Percentiles rank a stretch among this genome's conserved stretches.
Conservation (phyloP, 495 filamentous ascomycete species). For the Poronia punctata region DNA sequence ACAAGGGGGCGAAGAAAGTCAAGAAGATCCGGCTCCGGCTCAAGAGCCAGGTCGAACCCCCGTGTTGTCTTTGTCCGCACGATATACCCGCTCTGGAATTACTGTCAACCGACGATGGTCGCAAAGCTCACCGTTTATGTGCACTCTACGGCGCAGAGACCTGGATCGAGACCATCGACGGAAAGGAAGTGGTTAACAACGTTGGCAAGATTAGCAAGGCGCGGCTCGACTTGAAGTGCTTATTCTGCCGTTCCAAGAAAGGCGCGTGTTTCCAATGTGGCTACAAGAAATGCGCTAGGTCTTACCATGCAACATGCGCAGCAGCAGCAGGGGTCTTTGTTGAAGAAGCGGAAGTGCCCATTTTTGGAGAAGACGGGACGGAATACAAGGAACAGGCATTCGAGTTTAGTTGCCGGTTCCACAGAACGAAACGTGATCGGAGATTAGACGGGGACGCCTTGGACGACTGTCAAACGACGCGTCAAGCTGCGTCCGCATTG, state of each 20-base stretch:
- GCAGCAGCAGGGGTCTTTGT: conserved; percentile 85
- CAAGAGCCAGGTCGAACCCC: conserved; percentile 64
- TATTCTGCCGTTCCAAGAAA: conserved; percentile 87
- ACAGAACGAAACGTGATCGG: conserved; percentile 78
- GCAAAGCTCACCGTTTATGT: conserved; percentile 82
- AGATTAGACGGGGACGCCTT: conserved; percentile 55
- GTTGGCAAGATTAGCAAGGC: conserved; percentile 77
- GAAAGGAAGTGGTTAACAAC: conserved; percentile 64
- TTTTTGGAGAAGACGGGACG: conserved; percentile 85
- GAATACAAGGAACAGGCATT: conserved; percentile 85
- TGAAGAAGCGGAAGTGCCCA: conserved; percentile 73
- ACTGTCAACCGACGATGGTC: conserved; percentile 79
- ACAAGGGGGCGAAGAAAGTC: conserved; percentile 46
- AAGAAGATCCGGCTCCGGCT: conserved; percentile 68
- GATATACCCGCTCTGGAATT: conserved; percentile 79
- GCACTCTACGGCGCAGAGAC: conserved; percentile 90
- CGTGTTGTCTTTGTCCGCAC: conserved; percentile 93
- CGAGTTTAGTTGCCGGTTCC: conserved; percentile 89
- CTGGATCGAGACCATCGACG: conserved; percentile 66
- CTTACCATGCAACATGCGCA: conserved; percentile 94
- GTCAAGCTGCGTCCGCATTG: conserved; percentile 59
- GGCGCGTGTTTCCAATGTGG: conserved; percentile 97
- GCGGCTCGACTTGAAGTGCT: conserved; percentile 83
- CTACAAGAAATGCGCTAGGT: conserved; percentile 83
- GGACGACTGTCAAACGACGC: conserved; percentile 64